Evolutionary conservation across 805 yeast species (phyloP).

Genomic region (Teunomyces cretensis): DNA sequence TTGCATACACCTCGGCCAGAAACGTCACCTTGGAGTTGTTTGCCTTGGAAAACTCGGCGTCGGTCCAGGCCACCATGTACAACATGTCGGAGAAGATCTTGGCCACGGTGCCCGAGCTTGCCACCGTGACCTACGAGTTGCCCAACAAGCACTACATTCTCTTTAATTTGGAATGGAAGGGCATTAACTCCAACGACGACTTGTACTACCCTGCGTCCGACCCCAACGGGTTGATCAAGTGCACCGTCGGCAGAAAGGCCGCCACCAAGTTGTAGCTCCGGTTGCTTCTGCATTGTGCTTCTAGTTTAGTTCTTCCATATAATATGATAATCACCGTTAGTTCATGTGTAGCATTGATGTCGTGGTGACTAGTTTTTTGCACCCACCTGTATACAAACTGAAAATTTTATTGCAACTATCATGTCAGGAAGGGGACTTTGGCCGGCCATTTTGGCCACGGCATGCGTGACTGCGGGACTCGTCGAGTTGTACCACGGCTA

Average conservation of each 20-base stretch:
- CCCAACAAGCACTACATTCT: conserved; percentile 93
- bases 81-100: conserved; percentile 82
- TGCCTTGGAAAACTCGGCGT: conserved; percentile 85
- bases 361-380: neutral
- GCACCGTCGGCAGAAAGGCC: conserved; percentile 70
- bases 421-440: conserved; percentile 5
- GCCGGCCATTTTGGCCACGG: conserved; percentile 26
- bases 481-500: conserved; percentile 37
- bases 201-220: conserved; percentile 87
- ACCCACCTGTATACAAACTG: conserved; percentile 3
- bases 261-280: conserved; percentile 53
- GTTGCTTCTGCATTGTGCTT: too few species aligned
- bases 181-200: conserved; percentile 74
- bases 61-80: conserved; percentile 96
- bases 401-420: neutral
- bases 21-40: conserved; percentile 70
- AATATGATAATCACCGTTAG: neutral
- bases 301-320: neutral
- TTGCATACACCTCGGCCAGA: conserved; percentile 61
- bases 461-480: conserved; percentile 31
- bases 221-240: conserved; percentile 89
- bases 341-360: too few species aligned
- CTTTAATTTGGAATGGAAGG: conserved; percentile 81
- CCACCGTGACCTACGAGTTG: conserved; percentile 67
- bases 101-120: conserved; percentile 53